These are phyloP conservation scores for Pistacia integerrima DNA, from an alignment of 345 rosid genomes.

Conservation along the genomic window DNA sequence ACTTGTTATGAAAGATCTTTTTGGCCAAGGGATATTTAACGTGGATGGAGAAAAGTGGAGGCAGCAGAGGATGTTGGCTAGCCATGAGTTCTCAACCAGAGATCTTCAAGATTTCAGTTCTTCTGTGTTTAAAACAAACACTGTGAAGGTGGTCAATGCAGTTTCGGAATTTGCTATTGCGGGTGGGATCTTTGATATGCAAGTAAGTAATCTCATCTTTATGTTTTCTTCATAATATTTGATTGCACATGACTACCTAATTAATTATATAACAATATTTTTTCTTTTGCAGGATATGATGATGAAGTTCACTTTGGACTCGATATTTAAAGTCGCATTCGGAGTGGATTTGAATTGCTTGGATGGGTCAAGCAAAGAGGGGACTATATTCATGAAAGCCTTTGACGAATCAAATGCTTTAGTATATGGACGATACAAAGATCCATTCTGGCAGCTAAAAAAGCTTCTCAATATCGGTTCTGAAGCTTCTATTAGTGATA, in stretches of 20 bases:
- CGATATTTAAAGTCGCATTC: constrained; percentile 81
- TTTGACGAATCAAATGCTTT: constrained; percentile 67
- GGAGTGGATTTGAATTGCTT: constrained; percentile 68
- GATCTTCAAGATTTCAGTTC: constrained; percentile 74
- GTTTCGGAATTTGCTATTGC: constrained; percentile 34
- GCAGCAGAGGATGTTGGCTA: constrained; percentile 81
- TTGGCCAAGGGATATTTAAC: constrained; percentile 79
- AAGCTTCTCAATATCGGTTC: constrained; percentile 53
- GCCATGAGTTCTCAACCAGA: constrained; percentile 71
- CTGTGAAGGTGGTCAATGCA: constrained; percentile 42
- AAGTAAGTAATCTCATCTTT: constrained; percentile 35
- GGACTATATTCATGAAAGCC: constrained; percentile 56
- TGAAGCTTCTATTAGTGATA: constrained; percentile 54
- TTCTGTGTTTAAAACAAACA: constrained; percentile 58
- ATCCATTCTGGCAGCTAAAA: constrained; percentile 75
- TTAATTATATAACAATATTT: no score
- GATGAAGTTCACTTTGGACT: constrained; percentile 70
- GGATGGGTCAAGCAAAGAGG: constrained; percentile 54
- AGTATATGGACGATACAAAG: constrained; percentile 49
- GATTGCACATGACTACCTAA: background rate
- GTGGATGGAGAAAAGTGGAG: constrained; percentile 84
- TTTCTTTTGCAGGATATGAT: constrained; percentile 45
- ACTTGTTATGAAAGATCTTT: constrained; percentile 40
- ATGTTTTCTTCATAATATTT: background rate
- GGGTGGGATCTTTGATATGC: constrained; percentile 56